Evolutionary conservation across 257 asterid species (phyloP), one percentile per base, ranked within the genome.

Genomic region (Henckelia pumila): DNA sequence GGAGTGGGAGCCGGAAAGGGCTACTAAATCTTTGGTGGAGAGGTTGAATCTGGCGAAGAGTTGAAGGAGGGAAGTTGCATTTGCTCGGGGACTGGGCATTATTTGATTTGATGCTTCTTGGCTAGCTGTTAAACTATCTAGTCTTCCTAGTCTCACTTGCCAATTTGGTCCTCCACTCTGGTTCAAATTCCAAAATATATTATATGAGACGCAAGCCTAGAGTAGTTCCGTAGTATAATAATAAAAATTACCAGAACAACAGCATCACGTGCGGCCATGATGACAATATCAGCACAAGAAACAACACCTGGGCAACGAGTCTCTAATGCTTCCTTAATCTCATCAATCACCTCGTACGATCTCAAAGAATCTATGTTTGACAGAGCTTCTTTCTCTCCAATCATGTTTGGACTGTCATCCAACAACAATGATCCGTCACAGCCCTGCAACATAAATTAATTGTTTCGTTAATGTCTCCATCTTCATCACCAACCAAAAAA

Each of bases 1-100:
- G 78, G 99, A 91, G 69, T 91, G 99, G 47, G 99, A 87, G 3
- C 99, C 96, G 1, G 99, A 94, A 55, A 94, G 97, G 56, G 96
- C 95, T 10, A 94, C 99, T 60, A 94, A 66, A 66, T 94, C 93
- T 77, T 79, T 76, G 58, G 72, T 71, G 0, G 97, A 76, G n/a
- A 91, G 95, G 68, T 88, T 78, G 84, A 71, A 91, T 77, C 59
- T 77, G 37, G 58, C 50, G 85, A 88, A 91, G 19, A 94, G 99
- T 72, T 73, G 64, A 23, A 78, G 79, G 72, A 88, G 95, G 32
- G 25, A 71, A 24, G 79, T 79, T 6, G 99, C 95, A 63, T 87
- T 87, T 64, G 96, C 88, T 72, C 99, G 75, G 19, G 99, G 99
- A 55, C 99, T 94, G 23, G 99, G 97, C 99, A 94, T 91, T 75